A percentile compares a stretch with the other conserved stretches of the same genome.
Evolutionary conservation across 805 yeast genomes (phyloP).

Genomic region (Starmerella vaccinii): DNA sequence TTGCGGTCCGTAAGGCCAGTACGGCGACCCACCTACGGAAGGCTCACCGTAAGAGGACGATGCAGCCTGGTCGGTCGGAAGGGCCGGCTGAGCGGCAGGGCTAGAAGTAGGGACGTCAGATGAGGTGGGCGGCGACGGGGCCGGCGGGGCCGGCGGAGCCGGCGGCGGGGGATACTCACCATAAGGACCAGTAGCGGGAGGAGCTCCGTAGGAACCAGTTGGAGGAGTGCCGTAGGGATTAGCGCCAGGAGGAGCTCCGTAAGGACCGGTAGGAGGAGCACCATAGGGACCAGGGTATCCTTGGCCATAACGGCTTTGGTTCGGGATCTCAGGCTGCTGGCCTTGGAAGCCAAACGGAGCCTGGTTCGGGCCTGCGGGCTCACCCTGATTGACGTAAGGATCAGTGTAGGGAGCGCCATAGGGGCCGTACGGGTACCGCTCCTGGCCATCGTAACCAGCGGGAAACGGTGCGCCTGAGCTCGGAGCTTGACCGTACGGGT

Average conservation of each 20-base stretch:
- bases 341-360: too few species aligned
- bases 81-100: neutral
- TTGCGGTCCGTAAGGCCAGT: neutral
- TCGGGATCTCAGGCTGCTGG: too few species aligned
- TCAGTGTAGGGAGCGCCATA: conserved; percentile 1
- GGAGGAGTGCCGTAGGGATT: too few species aligned
- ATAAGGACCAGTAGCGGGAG: too few species aligned
- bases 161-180: neutral
- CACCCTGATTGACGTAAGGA: neutral
- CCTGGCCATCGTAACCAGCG: neutral
- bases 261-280: neutral
- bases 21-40: too few species aligned
- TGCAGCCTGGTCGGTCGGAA: too few species aligned
- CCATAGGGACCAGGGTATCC: neutral
- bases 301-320: too few species aligned
- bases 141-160: neutral
- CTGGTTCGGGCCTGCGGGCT: neutral
- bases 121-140: neutral
- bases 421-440: conserved; percentile 2
- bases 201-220: too few species aligned
- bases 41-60: too few species aligned
- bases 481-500: neutral
- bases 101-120: neutral
- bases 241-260: neutral
- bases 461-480: neutral